Base-by-base conservation (phyloP, 108 stramenopile species). In the Pseudonitzschia delicatissima region DNA sequence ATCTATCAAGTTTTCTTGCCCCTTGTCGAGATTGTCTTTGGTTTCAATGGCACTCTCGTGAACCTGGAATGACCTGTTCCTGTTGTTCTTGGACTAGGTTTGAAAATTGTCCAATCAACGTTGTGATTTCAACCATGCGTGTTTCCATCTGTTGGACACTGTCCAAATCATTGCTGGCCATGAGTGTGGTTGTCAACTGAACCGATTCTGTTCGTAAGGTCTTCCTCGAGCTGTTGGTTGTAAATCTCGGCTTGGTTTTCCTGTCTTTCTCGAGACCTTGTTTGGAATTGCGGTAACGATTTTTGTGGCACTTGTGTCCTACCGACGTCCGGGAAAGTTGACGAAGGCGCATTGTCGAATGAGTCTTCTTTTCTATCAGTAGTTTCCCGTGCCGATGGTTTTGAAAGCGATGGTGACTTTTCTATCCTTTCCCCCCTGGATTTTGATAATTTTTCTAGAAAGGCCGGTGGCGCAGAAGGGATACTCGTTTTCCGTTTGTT, bases 121-220 rank as follows among this genome's bases (percentile, higher is more conserved):
- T 67, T 3, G 93, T 94, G 45, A 94, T 94, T 77, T 89, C 85
- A 2, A 87, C 73, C 93, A 94, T 94, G 26, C 71, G 67, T 15
- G 73, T 61, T 62, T 94, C 93, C 35, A 91, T 83, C 35, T 82
- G 80, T 66, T 94, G 90, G 9, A 90, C 88, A 50, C 76, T 80
- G 45, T 91, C 93, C 45, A 91, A 67, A 62, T 91, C 87, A 57
- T 78, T 81, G 50, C 87, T 81, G n/a, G 68, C 68, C 5, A 61
- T 40, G 32, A 83, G 66, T 33, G 73, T 71, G 23, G 79, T 77
- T 8, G 76, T 42, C 37, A 92, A 71, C 36, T 83, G 58, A 18
- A 80, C 77, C 13, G 84, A 74, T 75, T 91, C 90, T 69, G 77
- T 72, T 31, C 84, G 80, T 26, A 91, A 60, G n/a, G 47, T 79